Evolutionary conservation across 495 filamentous ascomycete species (phyloP).

Genomic region (Penicillium odoratum): DNA sequence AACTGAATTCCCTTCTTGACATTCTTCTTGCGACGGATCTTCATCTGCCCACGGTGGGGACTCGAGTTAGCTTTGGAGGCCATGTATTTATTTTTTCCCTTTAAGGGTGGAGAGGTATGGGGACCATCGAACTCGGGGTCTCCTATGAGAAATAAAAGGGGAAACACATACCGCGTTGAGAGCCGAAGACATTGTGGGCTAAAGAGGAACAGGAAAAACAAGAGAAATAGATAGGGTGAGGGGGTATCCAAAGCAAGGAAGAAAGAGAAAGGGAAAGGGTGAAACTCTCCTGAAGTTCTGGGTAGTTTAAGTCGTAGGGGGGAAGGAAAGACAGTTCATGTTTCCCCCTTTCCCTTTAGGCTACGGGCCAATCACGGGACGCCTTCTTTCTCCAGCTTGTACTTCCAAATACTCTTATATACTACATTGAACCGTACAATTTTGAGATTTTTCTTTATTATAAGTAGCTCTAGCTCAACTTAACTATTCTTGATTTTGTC

Average conservation of each 20-base stretch:
- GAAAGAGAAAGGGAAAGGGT: slow-evolving; percentile 18
- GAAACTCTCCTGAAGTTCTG: slow-evolving; percentile 26
- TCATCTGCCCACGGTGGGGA: slow-evolving; percentile 58
- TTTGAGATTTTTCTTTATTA: neutral
- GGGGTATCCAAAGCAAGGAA: slow-evolving; percentile 15
- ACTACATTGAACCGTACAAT: neutral
- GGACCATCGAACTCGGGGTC: slow-evolving; percentile 34
- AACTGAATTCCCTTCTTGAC: slow-evolving; percentile 99
- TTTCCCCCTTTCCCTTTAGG: slow-evolving; percentile 33
- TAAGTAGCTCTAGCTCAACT: neutral
- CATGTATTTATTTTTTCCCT: slow-evolving; percentile 15
- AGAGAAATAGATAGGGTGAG: slow-evolving; percentile 14
- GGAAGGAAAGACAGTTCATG: slow-evolving; percentile 32
- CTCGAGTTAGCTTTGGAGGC: slow-evolving; percentile 24
- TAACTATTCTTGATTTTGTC: neutral
- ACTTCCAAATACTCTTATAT: neutral
- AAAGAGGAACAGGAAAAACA: slow-evolving; percentile 25
- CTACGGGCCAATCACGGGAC: slow-evolving; percentile 31
- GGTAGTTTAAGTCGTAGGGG: slow-evolving; percentile 18
- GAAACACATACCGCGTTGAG: slow-evolving; percentile 59
- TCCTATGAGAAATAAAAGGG: slow-evolving; percentile 32
- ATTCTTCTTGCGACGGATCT: slow-evolving; percentile 99
- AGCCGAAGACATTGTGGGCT: slow-evolving; percentile 59
- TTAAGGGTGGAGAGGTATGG: slow-evolving; percentile 25
- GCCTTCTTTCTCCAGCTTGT: slow-evolving; percentile 15